Percentiles rank a stretch among this genome's conserved stretches.
These are phyloP conservation scores for Barnettozyma populi DNA, from an alignment of 805 yeast genomes.

Conservation along the genomic window DNA sequence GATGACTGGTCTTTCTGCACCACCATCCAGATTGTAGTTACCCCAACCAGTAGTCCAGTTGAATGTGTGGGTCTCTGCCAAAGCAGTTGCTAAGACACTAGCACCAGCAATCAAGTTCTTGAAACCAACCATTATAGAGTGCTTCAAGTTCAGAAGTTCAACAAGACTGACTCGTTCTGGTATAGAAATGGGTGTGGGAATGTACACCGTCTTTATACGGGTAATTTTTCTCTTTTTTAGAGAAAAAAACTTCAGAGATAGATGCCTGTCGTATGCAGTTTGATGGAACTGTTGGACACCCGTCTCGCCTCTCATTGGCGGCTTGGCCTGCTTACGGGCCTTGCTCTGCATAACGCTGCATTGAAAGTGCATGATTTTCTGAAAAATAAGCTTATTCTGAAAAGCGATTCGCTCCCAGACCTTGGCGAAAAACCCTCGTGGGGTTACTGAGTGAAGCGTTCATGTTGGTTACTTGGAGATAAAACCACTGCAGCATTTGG, in stretches of 20 bases:
- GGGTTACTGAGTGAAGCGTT: too few relatives aligned
- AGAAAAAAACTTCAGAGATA: too few relatives aligned
- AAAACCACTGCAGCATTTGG: too few relatives aligned
- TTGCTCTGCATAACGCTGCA: not conserved
- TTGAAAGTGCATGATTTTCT: not conserved
- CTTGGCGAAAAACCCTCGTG: not conserved
- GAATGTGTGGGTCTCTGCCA: constrained; percentile 23
- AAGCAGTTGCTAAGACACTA: constrained; percentile 2
- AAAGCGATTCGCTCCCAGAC: not conserved
- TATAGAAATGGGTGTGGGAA: not conserved
- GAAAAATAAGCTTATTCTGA: not conserved
- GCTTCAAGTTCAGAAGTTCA: not conserved
- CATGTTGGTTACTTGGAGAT: too few relatives aligned
- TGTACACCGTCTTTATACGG: not conserved
- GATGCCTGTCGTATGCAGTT: too few relatives aligned
- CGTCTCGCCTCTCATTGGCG: not conserved
- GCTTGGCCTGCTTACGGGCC: not conserved
- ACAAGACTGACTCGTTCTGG: too few relatives aligned
- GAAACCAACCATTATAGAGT: constrained; percentile 7
- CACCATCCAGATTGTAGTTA: constrained; percentile 53
- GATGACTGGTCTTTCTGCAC: constrained; percentile 42
- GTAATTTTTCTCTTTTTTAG: too few relatives aligned
- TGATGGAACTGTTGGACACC: not conserved
- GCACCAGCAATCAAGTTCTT: constrained; percentile 3
- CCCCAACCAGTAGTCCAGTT: constrained; percentile 35